Evolutionary conservation across 78 protist genomes (phyloP), one percentile per base, ranked within the genome.

Genomic region (Isochrysis galbana): DNA sequence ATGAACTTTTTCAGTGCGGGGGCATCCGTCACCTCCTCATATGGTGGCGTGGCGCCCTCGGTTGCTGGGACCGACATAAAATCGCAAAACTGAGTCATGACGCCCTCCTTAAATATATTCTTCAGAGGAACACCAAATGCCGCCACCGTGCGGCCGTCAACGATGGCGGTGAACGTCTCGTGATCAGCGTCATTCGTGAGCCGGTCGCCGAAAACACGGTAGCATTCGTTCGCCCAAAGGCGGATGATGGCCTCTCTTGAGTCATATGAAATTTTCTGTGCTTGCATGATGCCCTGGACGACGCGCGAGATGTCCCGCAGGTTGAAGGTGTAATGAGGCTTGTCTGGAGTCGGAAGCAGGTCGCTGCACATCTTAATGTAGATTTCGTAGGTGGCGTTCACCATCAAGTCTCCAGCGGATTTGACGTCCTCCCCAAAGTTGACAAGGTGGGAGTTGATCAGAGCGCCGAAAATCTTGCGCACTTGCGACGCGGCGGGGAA

Each of bases 291-390:
- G 45, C 96, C 98, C 80, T 95, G 93, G 87, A 94, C 93, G 45
- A 98, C 95, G 77, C 93, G 89, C 46, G 90, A 25, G 32, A 97
- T 41, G 36, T 97, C 98, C 19, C 99, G 93, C 80, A 97, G 83
- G 90, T 97, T 97, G 96, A 96, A 97, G 61, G 93, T 74, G 92
- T 97, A 97, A 93, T 97, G 99, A 93, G 96, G 96, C 93, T 96
- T 96, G 89, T 94, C 61, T 67, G 98, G 97, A 2, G 98, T 96
- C 5, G 96, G 96, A 11, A 87, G 94, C 67, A 96, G 25, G 7
- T 32, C n/a, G 22, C 44, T 14, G 29, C 77, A 25, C 42, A 96
- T 95, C 44, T 17, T n/a, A 22, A 26, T 34, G 95, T 95, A 96
- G 3, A 97, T 67, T 36, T 69, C 80, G 32, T 96, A 7, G 29